phyloP scores from a whole-genome alignment of 768 basidiomycete genomes.

The Pleurotus ostreatus region DNA sequence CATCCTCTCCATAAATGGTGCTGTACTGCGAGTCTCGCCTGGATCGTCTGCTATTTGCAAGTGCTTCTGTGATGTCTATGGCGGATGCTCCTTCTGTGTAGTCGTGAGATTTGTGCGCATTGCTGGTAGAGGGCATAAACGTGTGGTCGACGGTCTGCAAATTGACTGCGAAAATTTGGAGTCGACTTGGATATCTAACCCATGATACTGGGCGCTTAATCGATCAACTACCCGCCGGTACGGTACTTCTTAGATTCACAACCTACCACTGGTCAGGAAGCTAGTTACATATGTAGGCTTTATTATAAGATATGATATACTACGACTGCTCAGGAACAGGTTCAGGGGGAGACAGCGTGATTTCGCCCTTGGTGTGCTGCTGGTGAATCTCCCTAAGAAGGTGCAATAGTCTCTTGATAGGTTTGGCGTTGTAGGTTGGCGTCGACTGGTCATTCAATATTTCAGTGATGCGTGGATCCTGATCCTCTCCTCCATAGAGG shows the following conservation, averaged over 20 bases:
- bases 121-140: constrained; percentile 34
- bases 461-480: constrained; percentile 44
- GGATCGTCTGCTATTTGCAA: constrained; percentile 46
- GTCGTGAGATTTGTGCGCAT: constrained; percentile 41
- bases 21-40: constrained; percentile 69
- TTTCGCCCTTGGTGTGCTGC: constrained; percentile 32
- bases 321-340: background rate
- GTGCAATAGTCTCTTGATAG: constrained; percentile 42
- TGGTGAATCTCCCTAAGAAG: constrained; percentile 46
- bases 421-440: constrained; percentile 40
- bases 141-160: too few relatives aligned
- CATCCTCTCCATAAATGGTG: constrained; percentile 52
- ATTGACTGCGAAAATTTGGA: too few relatives aligned
- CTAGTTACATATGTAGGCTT: too few relatives aligned
- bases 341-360: background rate
- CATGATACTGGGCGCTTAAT: too few relatives aligned
- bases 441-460: constrained; percentile 44
- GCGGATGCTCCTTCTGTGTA: constrained; percentile 87
- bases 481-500: constrained; percentile 49
- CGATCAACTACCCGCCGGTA: too few relatives aligned
- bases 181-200: too few relatives aligned
- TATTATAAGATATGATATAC: too few relatives aligned
- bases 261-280: too few relatives aligned
- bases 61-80: constrained; percentile 63
- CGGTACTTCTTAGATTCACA: too few relatives aligned